Evolutionary conservation across 148 eudicot species (phyloP).

Genomic region (Beta vulgaris): DNA sequence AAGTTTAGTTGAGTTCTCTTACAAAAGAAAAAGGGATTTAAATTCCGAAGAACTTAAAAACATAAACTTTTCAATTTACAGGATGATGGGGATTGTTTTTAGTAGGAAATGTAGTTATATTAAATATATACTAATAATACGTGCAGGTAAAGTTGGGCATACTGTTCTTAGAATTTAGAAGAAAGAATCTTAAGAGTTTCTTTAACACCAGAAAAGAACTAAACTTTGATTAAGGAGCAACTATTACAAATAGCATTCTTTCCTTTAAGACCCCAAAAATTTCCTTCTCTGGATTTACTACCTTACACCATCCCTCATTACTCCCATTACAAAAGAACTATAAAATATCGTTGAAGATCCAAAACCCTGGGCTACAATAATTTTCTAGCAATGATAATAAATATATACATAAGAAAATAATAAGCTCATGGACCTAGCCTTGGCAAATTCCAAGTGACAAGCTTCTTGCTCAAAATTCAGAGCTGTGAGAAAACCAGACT

Average conservation of each 20-base stretch:
- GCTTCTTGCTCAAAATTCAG: conserved; percentile 3
- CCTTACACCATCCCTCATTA: conserved; percentile 10
- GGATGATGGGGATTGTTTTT: too few species aligned
- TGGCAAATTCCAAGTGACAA: background rate
- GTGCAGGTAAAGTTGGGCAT: too few species aligned
- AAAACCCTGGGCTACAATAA: conserved; percentile 12
- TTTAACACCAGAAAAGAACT: conserved; percentile 14
- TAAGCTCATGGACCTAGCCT: background rate
- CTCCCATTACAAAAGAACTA: background rate
- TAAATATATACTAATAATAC: too few species aligned
- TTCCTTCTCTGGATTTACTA: conserved; percentile 16
- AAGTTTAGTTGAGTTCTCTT: too few species aligned
- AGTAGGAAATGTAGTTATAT: too few species aligned
- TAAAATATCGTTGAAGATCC: background rate
- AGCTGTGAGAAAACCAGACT: conserved; percentile 1
- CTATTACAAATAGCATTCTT: background rate
- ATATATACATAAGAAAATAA: conserved; percentile 21
- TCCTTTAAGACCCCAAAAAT: conserved; percentile 10
- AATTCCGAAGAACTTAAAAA: too few species aligned
- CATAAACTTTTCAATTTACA: too few species aligned
- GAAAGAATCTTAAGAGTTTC: too few species aligned
- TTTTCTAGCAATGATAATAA: background rate
- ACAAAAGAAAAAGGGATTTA: too few species aligned
- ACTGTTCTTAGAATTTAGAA: too few species aligned
- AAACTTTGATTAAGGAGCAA: background rate